Percentiles rank a stretch among this genome's conserved stretches.
Conservation (phyloP, 1,284 basidiomycete species). For the Cutaneotrichosporon sp. region DNA sequence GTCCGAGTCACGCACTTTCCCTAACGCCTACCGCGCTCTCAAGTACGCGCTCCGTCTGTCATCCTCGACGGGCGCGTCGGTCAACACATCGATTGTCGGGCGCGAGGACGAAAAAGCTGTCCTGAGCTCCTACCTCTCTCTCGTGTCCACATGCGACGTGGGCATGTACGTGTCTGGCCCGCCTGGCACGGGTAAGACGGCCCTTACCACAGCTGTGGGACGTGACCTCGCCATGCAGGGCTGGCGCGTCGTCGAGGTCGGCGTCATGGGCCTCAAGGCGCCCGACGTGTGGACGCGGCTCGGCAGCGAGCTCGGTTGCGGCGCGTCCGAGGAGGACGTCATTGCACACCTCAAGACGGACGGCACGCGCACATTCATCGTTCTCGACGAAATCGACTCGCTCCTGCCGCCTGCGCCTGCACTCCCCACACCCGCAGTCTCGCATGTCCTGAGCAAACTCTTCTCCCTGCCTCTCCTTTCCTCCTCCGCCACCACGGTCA, state of each 20-base stretch:
- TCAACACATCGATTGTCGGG: slow-evolving; percentile 34
- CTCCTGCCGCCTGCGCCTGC: slow-evolving; percentile 41
- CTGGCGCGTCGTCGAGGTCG: slow-evolving; percentile 41
- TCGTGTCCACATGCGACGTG: slow-evolving; percentile 24
- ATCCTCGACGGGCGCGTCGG: slow-evolving; percentile 2
- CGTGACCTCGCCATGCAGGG: slow-evolving; percentile 26
- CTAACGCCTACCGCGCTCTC: slow-evolving; percentile 43
- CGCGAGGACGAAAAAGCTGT: slow-evolving; percentile 40
- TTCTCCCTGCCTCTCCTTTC: slow-evolving; percentile 40
- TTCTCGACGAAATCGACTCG: slow-evolving; percentile 49
- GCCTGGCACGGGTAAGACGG: slow-evolving; percentile 50
- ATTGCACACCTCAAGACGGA: slow-evolving; percentile 17
- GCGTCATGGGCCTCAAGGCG: slow-evolving; percentile 46
- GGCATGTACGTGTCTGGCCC: slow-evolving; percentile 48
- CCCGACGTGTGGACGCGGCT: slow-evolving; percentile 37
- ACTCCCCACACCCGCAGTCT: slow-evolving; percentile 30
- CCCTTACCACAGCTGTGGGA: slow-evolving; percentile 40
- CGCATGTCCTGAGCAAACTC: slow-evolving; percentile 43
- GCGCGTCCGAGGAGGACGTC: slow-evolving; percentile 32
- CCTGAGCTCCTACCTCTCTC: slow-evolving; percentile 34
- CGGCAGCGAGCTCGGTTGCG: slow-evolving; percentile 33
- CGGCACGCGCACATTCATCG: slow-evolving; percentile 30
- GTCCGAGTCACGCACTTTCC: not conserved
- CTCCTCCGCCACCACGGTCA: slow-evolving; percentile 26
- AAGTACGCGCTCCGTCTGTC: slow-evolving; percentile 42